phyloP scores from a whole-genome alignment of 352 stramenopile species.

The Pythium vanterpoolii region DNA sequence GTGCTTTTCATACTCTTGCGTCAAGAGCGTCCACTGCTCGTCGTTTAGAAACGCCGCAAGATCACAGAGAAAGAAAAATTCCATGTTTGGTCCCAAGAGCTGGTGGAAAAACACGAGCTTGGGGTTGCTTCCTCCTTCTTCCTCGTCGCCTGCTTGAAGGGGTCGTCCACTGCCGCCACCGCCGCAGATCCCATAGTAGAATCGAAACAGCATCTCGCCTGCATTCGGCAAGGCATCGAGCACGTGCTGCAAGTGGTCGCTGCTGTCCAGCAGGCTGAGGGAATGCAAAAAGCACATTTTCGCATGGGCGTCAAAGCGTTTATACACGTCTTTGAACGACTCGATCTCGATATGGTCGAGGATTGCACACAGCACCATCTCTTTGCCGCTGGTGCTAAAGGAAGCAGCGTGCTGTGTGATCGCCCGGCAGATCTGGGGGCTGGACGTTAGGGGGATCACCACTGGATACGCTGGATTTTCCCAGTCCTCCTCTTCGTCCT shows the following conservation, averaged over 20 bases:
- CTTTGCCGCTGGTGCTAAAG: constrained; percentile 67
- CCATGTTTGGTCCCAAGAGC: constrained; percentile 52
- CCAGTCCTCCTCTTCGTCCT: constrained; percentile 29
- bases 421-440: constrained; percentile 68
- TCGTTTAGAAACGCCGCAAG: constrained; percentile 52
- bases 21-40: constrained; percentile 61
- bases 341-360: constrained; percentile 55
- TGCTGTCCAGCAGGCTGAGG: constrained; percentile 49
- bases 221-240: constrained; percentile 49
- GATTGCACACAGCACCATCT: constrained; percentile 73
- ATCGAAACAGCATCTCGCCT: constrained; percentile 55
- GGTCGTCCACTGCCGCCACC: constrained; percentile 20
- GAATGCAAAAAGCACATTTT: constrained; percentile 65
- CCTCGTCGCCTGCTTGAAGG: too few species aligned
- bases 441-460: constrained; percentile 50
- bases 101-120: constrained; percentile 64
- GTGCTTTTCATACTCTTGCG: constrained; percentile 63
- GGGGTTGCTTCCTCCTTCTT: too few species aligned
- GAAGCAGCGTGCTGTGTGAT: constrained; percentile 44
- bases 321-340: constrained; percentile 69
- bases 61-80: constrained; percentile 73
- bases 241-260: constrained; percentile 51
- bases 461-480: constrained; percentile 43
- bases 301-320: constrained; percentile 51
- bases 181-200: constrained; percentile 52